Percentiles rank a stretch among this genome's conserved stretches.
Conservation (phyloP, 2,329 filamentous ascomycete genomes). For the Phialophora tarda region DNA sequence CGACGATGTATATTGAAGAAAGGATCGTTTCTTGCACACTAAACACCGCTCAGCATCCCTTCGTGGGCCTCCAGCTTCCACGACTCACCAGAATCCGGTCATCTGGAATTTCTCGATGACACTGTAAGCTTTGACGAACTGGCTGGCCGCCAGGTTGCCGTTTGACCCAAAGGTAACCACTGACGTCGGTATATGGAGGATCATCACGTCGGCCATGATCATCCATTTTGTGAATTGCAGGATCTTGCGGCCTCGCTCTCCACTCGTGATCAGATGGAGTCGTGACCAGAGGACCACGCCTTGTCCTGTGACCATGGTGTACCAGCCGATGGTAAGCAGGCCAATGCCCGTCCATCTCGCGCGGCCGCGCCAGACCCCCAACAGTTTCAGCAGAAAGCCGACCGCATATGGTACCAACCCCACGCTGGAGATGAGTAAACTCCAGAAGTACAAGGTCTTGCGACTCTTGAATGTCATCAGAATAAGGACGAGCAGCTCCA, state of each 20-base stretch:
- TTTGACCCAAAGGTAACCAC: constrained; percentile 54
- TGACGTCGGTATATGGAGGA: constrained; percentile 54
- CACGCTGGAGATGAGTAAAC: constrained; percentile 49
- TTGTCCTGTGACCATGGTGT: constrained; percentile 52
- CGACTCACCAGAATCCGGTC: constrained; percentile 58
- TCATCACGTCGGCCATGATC: constrained; percentile 53
- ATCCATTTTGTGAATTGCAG: constrained; percentile 52
- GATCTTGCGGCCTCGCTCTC: constrained; percentile 45
- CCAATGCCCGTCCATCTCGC: constrained; percentile 33
- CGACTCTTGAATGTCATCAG: constrained; percentile 55
- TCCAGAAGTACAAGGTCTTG: constrained; percentile 58
- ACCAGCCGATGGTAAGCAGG: constrained; percentile 54
- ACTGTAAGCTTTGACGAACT: constrained; percentile 49
- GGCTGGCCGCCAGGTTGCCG: constrained; percentile 23
- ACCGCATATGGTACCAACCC: constrained; percentile 54
- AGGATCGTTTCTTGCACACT: constrained; percentile 60
- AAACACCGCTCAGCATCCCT: not conserved
- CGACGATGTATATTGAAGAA: constrained; percentile 60
- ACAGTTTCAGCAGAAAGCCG: constrained; percentile 56
- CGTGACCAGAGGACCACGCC: constrained; percentile 57
- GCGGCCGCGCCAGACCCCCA: constrained; percentile 43
- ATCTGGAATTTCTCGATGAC: constrained; percentile 63
- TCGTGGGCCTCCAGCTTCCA: not conserved
- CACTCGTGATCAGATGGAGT: constrained; percentile 52
- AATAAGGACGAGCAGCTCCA: constrained; percentile 56